These are phyloP conservation scores for Paramecium primaurelia DNA, from an alignment of 73 alveolate genomes.

Conservation along the genomic window DNA sequence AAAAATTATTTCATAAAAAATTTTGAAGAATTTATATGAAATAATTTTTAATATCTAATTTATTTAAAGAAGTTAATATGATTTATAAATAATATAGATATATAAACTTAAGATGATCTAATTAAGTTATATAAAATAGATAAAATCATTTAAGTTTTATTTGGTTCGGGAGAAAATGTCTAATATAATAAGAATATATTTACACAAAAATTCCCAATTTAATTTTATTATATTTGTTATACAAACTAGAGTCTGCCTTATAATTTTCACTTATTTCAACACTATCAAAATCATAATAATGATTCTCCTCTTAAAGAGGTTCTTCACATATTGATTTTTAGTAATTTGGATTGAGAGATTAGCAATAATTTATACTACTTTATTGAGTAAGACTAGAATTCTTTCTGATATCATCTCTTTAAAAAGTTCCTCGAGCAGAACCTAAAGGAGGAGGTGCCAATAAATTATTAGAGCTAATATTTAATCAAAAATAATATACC, in stretches of 20 bases:
- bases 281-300: not conserved
- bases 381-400: not conserved
- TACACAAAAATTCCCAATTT: not conserved
- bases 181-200: not conserved
- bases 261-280: slow-evolving; percentile 9
- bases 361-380: slow-evolving; percentile 15
- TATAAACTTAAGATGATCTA: not conserved
- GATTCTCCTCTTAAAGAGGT: not conserved
- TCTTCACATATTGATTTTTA: not conserved
- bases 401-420: not conserved
- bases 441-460: slow-evolving; percentile 21
- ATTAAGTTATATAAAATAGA: not conserved
- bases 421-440: not conserved
- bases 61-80: not conserved
- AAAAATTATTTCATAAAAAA: no score
- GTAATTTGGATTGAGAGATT: slow-evolving; percentile 18
- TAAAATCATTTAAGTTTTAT: not conserved
- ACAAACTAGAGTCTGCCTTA: not conserved
- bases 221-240: not conserved
- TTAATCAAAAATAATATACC: not conserved
- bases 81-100: not conserved
- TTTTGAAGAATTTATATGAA: no score
- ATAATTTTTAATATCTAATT: no score
- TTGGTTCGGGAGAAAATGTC: not conserved
- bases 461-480: not conserved